Conservation (phyloP, 805 yeast genomes). For the Jamesozyma piceae region DNA sequence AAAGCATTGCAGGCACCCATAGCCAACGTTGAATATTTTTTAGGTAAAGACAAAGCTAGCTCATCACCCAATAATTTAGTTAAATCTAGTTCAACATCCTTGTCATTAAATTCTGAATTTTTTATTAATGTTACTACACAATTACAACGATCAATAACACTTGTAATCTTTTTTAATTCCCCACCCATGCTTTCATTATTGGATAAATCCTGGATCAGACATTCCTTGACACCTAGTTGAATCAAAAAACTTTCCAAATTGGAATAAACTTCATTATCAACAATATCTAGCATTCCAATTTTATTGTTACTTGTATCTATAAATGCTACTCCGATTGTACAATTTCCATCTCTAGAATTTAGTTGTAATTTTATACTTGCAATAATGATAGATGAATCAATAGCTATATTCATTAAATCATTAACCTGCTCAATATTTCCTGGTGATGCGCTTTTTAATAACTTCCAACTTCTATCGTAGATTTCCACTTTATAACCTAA, state of each 20-base stretch:
- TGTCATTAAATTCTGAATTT: slow-evolving; percentile 47
- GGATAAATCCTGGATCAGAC: slow-evolving; percentile 43
- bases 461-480: slow-evolving; percentile 57
- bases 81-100: slow-evolving; percentile 71
- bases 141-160: slow-evolving; percentile 70
- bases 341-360: slow-evolving; percentile 27
- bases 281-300: slow-evolving; percentile 68
- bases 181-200: slow-evolving; percentile 14
- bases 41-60: slow-evolving; percentile 24
- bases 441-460: slow-evolving; percentile 64
- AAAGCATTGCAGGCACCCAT: slow-evolving; percentile 41
- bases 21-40: slow-evolving; percentile 21
- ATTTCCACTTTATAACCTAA: slow-evolving; percentile 72
- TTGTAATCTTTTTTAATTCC: slow-evolving; percentile 55
- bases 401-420: slow-evolving; percentile 46
- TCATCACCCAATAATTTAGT: slow-evolving; percentile 56
- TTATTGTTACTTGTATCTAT: slow-evolving; percentile 60
- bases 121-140: slow-evolving; percentile 57
- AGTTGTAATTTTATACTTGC: slow-evolving; percentile 33
- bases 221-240: slow-evolving; percentile 85
- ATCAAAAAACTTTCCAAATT: slow-evolving; percentile 79
- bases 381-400: slow-evolving; percentile 45
- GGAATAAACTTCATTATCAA: slow-evolving; percentile 79
- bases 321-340: slow-evolving; percentile 67
- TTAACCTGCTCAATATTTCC: slow-evolving; percentile 79